These are phyloP conservation scores for Globisporangium nodosum DNA, from an alignment of 352 stramenopile species.

Conservation along the genomic window DNA sequence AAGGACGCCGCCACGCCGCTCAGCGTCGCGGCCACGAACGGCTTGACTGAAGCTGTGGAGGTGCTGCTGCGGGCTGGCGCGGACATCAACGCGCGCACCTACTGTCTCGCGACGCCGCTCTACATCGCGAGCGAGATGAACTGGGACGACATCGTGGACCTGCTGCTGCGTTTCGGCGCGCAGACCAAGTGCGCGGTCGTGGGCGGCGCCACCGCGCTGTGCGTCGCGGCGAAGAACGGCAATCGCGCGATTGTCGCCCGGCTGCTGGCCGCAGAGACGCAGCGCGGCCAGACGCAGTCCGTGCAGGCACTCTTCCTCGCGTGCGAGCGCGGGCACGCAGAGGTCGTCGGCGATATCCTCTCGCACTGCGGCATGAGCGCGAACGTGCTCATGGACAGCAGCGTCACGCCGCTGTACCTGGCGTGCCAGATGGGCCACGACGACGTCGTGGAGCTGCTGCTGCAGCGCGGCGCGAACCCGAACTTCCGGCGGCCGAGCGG, in stretches of 20 bases:
- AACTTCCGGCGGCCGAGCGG: constrained; percentile 56
- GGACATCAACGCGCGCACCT: constrained; percentile 55
- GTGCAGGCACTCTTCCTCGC: constrained; percentile 74
- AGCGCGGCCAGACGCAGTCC: constrained; percentile 21
- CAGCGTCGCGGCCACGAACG: constrained; percentile 55
- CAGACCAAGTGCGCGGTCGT: constrained; percentile 33
- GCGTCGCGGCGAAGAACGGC: constrained; percentile 74
- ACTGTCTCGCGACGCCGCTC: constrained; percentile 62
- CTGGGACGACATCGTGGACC: constrained; percentile 60
- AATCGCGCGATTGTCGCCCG: constrained; percentile 47
- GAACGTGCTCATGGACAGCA: constrained; percentile 75
- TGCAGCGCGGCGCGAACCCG: constrained; percentile 49
- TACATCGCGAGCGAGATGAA: constrained; percentile 76
- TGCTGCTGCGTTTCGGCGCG: constrained; percentile 43
- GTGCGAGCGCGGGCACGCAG: constrained; percentile 62
- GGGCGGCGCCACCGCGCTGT: constrained; percentile 61
- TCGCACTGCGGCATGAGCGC: constrained; percentile 43
- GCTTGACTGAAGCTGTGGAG: constrained; percentile 34
- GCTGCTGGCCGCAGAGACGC: constrained; percentile 35
- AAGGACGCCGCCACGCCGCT: constrained; percentile 52
- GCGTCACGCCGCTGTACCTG: constrained; percentile 76
- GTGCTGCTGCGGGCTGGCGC: constrained; percentile 42
- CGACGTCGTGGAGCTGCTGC: constrained; percentile 48
- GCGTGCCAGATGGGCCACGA: constrained; percentile 81
- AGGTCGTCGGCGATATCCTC: constrained; percentile 65